Evolutionary conservation across 768 basidiomycete genomes (phyloP), one percentile per base, ranked within the genome.

Genomic region (Pisolithus marmoratus): DNA sequence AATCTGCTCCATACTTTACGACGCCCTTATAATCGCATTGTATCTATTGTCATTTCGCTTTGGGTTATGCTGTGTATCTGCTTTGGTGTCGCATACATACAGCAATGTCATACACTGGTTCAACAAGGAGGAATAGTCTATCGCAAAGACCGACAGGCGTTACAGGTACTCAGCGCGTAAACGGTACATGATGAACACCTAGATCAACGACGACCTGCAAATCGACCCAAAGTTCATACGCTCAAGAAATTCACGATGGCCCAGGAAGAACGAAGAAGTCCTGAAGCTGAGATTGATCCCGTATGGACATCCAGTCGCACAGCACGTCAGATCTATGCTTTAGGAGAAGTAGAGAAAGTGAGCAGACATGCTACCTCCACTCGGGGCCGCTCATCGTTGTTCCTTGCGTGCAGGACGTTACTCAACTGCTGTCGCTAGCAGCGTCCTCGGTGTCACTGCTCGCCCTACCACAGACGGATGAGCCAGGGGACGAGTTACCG

Each of bases 231-330:
- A 34, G 14, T 14, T 41, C n/a, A 41, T 14, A 8, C 40, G 3
- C n/a, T n/a, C 40, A 20, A 23, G n/a, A 19, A 14, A 15, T 38
- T 22, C 27, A 20, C 42, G 17, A 65, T 65, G 66, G 56, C 65
- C 6, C 61, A 63, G 26, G 48, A 56, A 36, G 62, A 60, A 17
- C 56, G 50, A 12, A 54, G 22, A 41, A 47, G 34, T 22, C 59
- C 53, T 5, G 52, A 54, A 54, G 57, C 52, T 14, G 81, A 83
- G 31, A 77, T 85, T 43, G 87, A 91, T 70, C 83, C 86, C 7
- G 85, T 90, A 52, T 91, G 87, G 87, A 80, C 79, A 4, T 85
- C 85, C 22, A 90, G 87, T 58, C 78, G 85, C 20, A 90, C 89
- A 31, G 85, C 87, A 31, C 76, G 85, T 51, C 88, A 90, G 64